phyloP scores from a whole-genome alignment of 2,329 filamentous ascomycete genomes.

The Diaporthe capsici region DNA sequence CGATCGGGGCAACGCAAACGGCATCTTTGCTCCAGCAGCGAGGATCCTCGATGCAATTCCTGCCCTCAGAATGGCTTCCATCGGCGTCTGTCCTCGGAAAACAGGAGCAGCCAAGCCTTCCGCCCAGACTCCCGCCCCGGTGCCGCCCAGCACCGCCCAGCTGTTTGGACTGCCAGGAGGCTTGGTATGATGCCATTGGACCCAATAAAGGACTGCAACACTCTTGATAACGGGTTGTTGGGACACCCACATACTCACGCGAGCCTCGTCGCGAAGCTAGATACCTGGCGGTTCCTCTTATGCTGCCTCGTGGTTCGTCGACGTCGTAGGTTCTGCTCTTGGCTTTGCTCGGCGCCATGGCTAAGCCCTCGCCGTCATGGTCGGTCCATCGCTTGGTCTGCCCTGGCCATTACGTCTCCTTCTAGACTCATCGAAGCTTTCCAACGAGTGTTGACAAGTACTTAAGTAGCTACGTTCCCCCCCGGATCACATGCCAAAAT shows the following conservation, averaged over 20 bases:
- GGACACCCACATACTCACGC: conserved; percentile 18
- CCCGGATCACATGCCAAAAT: conserved; percentile 21
- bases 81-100: conserved; percentile 29
- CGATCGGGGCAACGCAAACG: conserved; percentile 29
- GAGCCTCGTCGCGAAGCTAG: conserved; percentile 18
- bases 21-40: conserved; percentile 26
- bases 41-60: conserved; percentile 27
- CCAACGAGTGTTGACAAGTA: conserved; percentile 2
- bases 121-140: conserved; percentile 38
- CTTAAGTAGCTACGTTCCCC: conserved; percentile 38
- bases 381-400: conserved; percentile 11
- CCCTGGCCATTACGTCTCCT: background rate
- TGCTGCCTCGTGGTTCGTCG: conserved; percentile 28
- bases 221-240: conserved; percentile 22
- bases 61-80: conserved; percentile 31
- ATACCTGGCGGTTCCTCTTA: conserved; percentile 1
- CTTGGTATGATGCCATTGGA: conserved; percentile 35
- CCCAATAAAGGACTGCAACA: conserved; percentile 12
- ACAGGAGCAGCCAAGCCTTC: conserved; percentile 25
- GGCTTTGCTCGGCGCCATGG: conserved; percentile 40
- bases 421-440: conserved; percentile 26
- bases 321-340: conserved; percentile 20
- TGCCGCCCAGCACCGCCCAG: conserved; percentile 33
- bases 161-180: conserved; percentile 9
- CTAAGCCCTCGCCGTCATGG: conserved; percentile 37